phyloP scores from a whole-genome alignment of 179 eudicot genomes.

The Pouteria campechiana region DNA sequence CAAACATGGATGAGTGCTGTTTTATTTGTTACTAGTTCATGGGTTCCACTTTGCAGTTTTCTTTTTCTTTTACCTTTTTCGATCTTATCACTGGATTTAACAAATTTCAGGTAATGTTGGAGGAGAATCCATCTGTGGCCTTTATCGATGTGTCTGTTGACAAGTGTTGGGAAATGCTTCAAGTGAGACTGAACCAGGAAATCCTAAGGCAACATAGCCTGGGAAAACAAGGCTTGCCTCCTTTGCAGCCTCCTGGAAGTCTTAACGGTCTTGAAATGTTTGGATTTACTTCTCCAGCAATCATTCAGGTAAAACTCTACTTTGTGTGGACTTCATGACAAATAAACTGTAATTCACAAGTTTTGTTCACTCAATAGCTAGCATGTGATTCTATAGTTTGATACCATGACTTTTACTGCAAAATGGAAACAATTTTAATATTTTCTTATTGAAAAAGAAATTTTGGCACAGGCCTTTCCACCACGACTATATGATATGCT shows the following conservation, averaged over 20 bases:
- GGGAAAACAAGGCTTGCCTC: slow-evolving; percentile 19
- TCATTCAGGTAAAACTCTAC: slow-evolving; percentile 27
- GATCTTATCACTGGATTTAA: neutral
- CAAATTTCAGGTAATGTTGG: slow-evolving; percentile 32
- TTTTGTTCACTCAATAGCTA: neutral
- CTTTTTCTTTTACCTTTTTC: neutral
- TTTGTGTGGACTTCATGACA: neutral
- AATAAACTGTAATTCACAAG: neutral
- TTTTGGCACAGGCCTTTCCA: too few relatives aligned
- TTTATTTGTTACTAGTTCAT: neutral
- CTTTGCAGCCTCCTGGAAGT: slow-evolving; percentile 12
- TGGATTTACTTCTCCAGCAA: slow-evolving; percentile 37
- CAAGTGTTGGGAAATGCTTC: slow-evolving; percentile 40
- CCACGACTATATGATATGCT: too few relatives aligned
- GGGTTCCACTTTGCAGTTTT: neutral
- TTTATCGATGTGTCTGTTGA: slow-evolving; percentile 20
- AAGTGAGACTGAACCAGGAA: slow-evolving; percentile 26
- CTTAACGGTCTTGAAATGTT: slow-evolving; percentile 51
- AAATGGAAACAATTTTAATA: neutral
- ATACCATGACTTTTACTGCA: neutral
- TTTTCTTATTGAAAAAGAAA: too few relatives aligned
- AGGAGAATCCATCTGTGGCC: slow-evolving; percentile 25
- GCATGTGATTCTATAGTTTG: neutral
- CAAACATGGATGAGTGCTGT: too few relatives aligned
- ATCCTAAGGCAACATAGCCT: slow-evolving; percentile 8